Conservation (phyloP, 306 rosid genomes). For the Cucurbita maxima region DNA sequence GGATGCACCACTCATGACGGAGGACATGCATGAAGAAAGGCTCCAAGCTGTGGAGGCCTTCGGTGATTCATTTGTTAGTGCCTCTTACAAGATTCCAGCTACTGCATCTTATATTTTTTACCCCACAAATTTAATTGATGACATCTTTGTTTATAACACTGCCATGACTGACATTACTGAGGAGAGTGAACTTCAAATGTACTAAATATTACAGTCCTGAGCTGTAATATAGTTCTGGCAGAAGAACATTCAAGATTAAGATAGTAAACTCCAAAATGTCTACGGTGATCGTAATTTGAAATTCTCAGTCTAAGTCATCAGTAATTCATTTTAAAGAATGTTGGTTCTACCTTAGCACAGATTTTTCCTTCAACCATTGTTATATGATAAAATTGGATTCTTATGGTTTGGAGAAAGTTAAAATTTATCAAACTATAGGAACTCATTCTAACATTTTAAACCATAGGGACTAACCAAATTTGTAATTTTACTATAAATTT, state of each 20-base stretch:
- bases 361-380: not conserved
- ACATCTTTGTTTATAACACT: not conserved
- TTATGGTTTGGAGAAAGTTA: too few relatives aligned
- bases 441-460: too few relatives aligned
- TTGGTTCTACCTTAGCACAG: not conserved
- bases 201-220: not conserved
- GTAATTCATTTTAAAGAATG: not conserved
- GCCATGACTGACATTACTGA: not conserved
- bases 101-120: not conserved
- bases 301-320: not conserved
- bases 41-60: slow-evolving; percentile 83
- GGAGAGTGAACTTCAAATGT: not conserved
- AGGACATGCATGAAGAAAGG: slow-evolving; percentile 99
- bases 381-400: not conserved
- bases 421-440: too few relatives aligned
- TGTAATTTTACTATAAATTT: not conserved
- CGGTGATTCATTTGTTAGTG: slow-evolving; percentile 81
- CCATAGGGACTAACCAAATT: too few relatives aligned
- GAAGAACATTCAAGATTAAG: not conserved
- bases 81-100: not conserved
- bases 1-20: slow-evolving; percentile 94
- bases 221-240: not conserved
- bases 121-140: not conserved
- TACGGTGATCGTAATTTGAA: not conserved
- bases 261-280: not conserved